These are phyloP conservation scores for Telopea speciosissima DNA, from an alignment of 177 flowering plant species.

Conservation along the genomic window DNA sequence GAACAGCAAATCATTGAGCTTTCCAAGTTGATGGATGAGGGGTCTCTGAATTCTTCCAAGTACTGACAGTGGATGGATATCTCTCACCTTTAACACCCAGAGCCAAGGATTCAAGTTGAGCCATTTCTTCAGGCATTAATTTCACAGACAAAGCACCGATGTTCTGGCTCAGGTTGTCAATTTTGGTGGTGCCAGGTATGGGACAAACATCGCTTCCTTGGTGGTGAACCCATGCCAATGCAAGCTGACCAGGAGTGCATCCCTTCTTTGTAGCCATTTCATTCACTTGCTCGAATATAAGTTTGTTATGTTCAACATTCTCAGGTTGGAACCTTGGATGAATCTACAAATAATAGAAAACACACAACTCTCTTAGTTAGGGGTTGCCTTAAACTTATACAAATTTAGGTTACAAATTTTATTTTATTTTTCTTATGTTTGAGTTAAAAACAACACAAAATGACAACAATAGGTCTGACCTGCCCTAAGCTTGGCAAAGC, in stretches of 20 bases:
- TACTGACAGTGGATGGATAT: not conserved
- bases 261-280: slow-evolving; percentile 27
- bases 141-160: slow-evolving; percentile 25
- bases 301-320: slow-evolving; percentile 26
- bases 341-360: not conserved
- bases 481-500: too few relatives aligned
- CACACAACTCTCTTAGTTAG: too few relatives aligned
- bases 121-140: slow-evolving; percentile 27
- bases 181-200: slow-evolving; percentile 37
- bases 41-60: too few relatives aligned
- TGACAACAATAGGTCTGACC: too few relatives aligned
- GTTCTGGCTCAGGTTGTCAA: slow-evolving; percentile 30
- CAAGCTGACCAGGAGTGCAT: slow-evolving; percentile 32
- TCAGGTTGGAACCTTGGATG: slow-evolving; percentile 31
- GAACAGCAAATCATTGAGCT: too few relatives aligned
- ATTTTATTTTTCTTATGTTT: too few relatives aligned
- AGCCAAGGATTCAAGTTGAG: slow-evolving; percentile 18
- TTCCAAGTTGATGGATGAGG: too few relatives aligned
- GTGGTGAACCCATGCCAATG: slow-evolving; percentile 36
- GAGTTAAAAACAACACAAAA: too few relatives aligned
- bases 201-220: slow-evolving; percentile 37
- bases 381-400: too few relatives aligned
- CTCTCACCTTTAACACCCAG: slow-evolving; percentile 13
- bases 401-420: too few relatives aligned
- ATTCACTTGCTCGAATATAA: slow-evolving; percentile 18